These are phyloP conservation scores for Colletotrichum tabaci DNA, from an alignment of 2,329 filamentous ascomycete genomes.

Conservation along the genomic window DNA sequence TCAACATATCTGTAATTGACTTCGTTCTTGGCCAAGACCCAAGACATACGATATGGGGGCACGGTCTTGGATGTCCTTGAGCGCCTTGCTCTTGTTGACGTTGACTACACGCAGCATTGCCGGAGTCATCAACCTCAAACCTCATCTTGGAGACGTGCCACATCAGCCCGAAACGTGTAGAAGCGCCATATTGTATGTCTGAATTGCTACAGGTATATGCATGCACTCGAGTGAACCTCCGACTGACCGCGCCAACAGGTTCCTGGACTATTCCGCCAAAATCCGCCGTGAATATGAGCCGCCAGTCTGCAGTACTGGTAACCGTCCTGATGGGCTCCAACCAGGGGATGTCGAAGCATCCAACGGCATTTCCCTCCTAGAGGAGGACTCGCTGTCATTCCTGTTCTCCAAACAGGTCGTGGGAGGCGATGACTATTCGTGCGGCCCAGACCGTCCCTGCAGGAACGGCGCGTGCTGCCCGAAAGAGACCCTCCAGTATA, in stretches of 20 bases:
- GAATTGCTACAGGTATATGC: too few relatives aligned
- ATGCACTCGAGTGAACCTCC: background rate
- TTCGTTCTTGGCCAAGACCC: too few relatives aligned
- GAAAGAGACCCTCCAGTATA: constrained; percentile 34
- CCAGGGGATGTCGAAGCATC: background rate
- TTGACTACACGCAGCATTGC: too few relatives aligned
- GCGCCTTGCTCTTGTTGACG: too few relatives aligned
- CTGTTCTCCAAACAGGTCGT: constrained; percentile 17
- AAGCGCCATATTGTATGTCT: too few relatives aligned
- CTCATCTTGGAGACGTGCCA: too few relatives aligned
- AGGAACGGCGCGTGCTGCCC: constrained; percentile 37
- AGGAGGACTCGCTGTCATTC: background rate
- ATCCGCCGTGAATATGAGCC: background rate
- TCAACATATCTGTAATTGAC: too few relatives aligned
- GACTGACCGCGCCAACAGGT: background rate
- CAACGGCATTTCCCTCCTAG: background rate
- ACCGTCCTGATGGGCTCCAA: background rate
- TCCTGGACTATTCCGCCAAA: background rate
- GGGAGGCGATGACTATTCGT: constrained; percentile 23
- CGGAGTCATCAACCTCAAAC: too few relatives aligned
- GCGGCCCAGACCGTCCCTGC: constrained; percentile 12
- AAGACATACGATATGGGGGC: too few relatives aligned
- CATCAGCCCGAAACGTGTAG: too few relatives aligned
- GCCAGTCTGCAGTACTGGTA: background rate
- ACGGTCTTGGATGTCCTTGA: too few relatives aligned